Evolutionary conservation across 1,284 basidiomycete species (phyloP), one percentile per base, ranked within the genome.

Genomic region (Naganishia liquefaciens): DNA sequence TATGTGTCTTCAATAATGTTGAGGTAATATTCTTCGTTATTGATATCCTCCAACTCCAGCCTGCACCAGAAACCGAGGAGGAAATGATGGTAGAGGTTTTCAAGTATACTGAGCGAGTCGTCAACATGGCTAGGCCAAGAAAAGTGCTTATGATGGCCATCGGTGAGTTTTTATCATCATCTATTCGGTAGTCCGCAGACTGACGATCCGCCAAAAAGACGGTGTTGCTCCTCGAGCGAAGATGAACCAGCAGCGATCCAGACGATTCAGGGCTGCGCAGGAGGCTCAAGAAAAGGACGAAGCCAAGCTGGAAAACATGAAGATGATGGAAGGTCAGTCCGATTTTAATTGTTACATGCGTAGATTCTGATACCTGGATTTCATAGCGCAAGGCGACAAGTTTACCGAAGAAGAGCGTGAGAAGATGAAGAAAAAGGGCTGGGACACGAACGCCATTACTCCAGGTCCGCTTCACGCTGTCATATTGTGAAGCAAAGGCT

Each of bases 41-140:
- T n/a, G n/a, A n/a, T n/a, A n/a, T n/a, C n/a, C n/a, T n/a, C n/a
- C n/a, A n/a, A n/a, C n/a, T 0, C 13, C 72, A 91, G 86, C 91
- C 92, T 53, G 88, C 96, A 1, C 96, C 96, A 0, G 91, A 96
- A 77, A 97, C 93, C 2, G 96, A 99, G 77, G 91, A 93, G 76
- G 94, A 98, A 65, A 99, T 99, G 96, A 99, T 99, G 96, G 75
- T 91, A 25, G 96, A 98, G 77, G 85, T 99, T 49, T 98, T 99
- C 81, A 86, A 85, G 60, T 99, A 99, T 81, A 99, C 96, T 0
- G 94, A 98, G 75, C 86, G 96, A 53, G 90, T 99, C 28, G 93
- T 99, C 52, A 93, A 93, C 78, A 98, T 99, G 95, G 81, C 97
- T 55, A 84, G 95, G 64, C 96, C 96, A 0, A 86, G 96, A 62